Evolutionary conservation across 257 asterid species (phyloP).

Genomic region (Rhazya stricta): DNA sequence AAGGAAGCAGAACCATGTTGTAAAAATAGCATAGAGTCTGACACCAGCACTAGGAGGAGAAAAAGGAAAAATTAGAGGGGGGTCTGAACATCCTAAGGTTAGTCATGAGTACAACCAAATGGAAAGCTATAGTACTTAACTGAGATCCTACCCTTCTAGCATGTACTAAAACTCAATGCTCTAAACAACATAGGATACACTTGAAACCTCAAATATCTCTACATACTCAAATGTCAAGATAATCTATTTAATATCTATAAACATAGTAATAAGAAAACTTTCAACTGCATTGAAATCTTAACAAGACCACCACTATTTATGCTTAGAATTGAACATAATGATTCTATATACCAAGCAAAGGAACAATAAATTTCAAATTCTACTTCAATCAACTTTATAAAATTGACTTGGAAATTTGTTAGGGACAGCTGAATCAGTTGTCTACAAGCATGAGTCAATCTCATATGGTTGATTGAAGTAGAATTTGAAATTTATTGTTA

Average conservation of each 20-base stretch:
- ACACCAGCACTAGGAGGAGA: background rate
- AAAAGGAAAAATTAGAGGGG: background rate
- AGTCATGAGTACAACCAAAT: background rate
- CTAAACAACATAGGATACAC: background rate
- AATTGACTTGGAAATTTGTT: background rate
- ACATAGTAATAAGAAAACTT: background rate
- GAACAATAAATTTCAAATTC: background rate
- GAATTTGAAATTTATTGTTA: no score
- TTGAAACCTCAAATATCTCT: background rate
- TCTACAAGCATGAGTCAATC: no score
- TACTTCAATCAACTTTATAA: background rate
- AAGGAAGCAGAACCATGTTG: background rate
- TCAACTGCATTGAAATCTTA: background rate
- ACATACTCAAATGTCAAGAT: background rate
- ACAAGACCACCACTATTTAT: background rate
- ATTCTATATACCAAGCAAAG: background rate
- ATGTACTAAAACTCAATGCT: background rate
- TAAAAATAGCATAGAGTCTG: background rate
- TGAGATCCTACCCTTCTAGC: background rate
- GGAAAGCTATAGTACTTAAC: background rate
- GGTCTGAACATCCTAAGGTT: background rate
- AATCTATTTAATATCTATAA: background rate
- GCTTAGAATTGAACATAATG: background rate
- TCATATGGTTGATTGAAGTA: no score
- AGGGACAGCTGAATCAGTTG: no score